Percentiles rank a stretch among this genome's conserved stretches.
Evolutionary conservation across 1,284 basidiomycete species (phyloP).

Genomic region (Trichosporon sp.): DNA sequence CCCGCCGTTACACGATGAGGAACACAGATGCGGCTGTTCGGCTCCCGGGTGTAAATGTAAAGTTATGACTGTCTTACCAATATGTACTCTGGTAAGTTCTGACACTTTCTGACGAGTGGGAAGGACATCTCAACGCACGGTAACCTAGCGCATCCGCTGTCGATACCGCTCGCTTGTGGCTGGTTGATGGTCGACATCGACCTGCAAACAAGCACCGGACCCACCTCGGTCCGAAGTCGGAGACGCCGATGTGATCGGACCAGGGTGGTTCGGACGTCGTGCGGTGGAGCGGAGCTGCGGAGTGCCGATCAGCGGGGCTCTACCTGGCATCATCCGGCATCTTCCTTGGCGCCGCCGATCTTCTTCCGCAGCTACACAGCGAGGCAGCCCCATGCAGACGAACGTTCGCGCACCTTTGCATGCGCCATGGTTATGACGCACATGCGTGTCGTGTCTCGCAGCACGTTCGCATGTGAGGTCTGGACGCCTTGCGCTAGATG

Average conservation of each 20-base stretch:
- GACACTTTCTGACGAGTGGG: not conserved
- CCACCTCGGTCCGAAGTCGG: not conserved
- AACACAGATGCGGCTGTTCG: slow-evolving; percentile 32
- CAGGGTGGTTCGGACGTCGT: not conserved
- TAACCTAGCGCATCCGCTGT: no score
- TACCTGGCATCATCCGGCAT: not conserved
- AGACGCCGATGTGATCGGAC: not conserved
- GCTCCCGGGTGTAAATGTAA: slow-evolving; percentile 34
- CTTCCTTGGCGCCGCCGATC: not conserved
- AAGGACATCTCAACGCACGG: not conserved
- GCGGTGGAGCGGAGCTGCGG: not conserved
- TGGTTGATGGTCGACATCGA: not conserved
- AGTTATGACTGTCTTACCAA: slow-evolving; percentile 30
- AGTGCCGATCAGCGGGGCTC: not conserved
- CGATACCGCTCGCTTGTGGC: no score
- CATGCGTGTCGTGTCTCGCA: not conserved
- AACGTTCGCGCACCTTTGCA: not conserved
- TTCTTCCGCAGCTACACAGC: not conserved
- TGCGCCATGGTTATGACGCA: not conserved
- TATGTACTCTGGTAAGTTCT: slow-evolving; percentile 32
- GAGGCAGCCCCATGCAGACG: no score
- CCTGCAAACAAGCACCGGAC: not conserved
- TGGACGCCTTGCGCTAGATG: not conserved
- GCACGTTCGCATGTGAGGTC: not conserved
- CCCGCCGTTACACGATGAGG: slow-evolving; percentile 22